These are phyloP conservation scores for Lasiosphaeriaceae sp. DNA, from an alignment of 495 filamentous ascomycete species.

Conservation along the genomic window DNA sequence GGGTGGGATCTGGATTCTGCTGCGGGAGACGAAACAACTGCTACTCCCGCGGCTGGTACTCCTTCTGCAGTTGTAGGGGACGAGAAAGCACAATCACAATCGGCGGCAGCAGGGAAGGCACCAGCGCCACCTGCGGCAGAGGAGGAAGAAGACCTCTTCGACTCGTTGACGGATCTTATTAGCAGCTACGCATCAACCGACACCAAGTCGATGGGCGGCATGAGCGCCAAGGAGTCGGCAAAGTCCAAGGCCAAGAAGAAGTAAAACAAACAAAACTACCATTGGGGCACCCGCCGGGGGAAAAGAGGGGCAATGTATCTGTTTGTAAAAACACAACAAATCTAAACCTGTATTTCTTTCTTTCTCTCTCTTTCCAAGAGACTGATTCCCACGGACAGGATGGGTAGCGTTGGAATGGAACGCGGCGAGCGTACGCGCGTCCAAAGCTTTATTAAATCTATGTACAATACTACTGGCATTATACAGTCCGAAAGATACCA, in stretches of 20 bases:
- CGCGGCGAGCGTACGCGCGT: not conserved
- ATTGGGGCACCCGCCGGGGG: too few relatives aligned
- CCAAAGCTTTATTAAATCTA: not conserved
- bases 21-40: constrained; percentile 10
- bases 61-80: too few relatives aligned
- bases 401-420: not conserved
- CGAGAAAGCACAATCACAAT: too few relatives aligned
- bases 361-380: too few relatives aligned
- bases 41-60: constrained; percentile 12
- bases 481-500: not conserved
- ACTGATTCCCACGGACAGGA: too few relatives aligned
- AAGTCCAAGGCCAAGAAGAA: constrained; percentile 29
- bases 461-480: constrained; percentile 4
- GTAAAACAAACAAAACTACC: constrained; percentile 1
- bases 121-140: constrained; percentile 17
- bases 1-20: constrained; percentile 59
- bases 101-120: constrained; percentile 15
- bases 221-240: constrained; percentile 28
- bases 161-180: constrained; percentile 68
- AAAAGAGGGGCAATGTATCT: constrained; percentile 5
- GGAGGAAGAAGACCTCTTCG: constrained; percentile 27
- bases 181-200: constrained; percentile 52
- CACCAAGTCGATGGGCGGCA: constrained; percentile 12
- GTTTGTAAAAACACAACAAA: constrained; percentile 2
- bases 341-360: not conserved